Base-by-base conservation (phyloP, 2,329 filamentous ascomycete species). In the Neonectria punicea region DNA sequence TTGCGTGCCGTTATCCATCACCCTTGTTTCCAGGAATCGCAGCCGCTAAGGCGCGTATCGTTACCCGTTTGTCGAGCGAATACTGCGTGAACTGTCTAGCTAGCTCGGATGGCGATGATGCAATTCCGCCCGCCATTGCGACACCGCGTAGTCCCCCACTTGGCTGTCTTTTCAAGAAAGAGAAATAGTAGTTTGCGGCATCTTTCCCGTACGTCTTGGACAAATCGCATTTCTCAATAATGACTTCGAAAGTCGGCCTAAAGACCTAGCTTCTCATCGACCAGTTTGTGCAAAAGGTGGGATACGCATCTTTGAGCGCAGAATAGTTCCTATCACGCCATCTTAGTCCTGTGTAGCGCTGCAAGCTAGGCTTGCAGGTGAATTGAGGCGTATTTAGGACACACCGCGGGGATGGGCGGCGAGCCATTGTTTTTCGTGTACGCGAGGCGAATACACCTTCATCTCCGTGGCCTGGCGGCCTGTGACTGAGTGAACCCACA, bases 91-190 rank as follows among this genome's bases (percentile, higher is more conserved):
- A 18, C 11, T 22, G 30, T 14, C n/a, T 3, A n/a, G 30, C 49
- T 44, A 54, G 32, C 14, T 49, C 3, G 16, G 25, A 30, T 13
- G 18, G 61, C 8, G 41, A 63, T 63, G 61, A 30, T 58, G 55
- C 55, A 44, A 63, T 63, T 59, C 44, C 14, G 25, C 9, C 14
- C 36, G 4, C 16, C 44, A 63, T 63, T 18, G 49, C 16, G 22
- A 18, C 49, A 20, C 28, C 30, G 18, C 13, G 30, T 18, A 34
- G 5, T 20, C 4, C 36, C 13, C 39, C 46, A 43, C 53, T 46
- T 39, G 14, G 6, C 18, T 2, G 16, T 13, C n/a, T n/a, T 28
- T 10, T n/a, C 44, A 30, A 51, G 28, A 5, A 6, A 8, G 5
- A 2, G 2, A 16, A 16, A 1, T 7, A 28, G 9, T 16, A 10